Percentiles rank a stretch among this genome's conserved stretches.
phyloP scores from a whole-genome alignment of 805 yeast species.

The Yarrowia sp. region DNA sequence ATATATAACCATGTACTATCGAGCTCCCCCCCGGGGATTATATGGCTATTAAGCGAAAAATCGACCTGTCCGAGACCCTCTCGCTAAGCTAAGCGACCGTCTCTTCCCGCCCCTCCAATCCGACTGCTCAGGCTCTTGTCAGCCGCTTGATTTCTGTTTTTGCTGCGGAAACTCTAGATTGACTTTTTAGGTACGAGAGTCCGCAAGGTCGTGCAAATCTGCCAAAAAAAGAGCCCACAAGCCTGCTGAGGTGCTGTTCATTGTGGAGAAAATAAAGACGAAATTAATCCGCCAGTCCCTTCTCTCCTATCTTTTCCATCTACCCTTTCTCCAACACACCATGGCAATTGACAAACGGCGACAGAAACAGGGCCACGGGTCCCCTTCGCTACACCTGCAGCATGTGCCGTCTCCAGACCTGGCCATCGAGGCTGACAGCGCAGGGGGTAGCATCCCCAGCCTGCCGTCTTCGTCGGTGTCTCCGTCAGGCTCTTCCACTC shows the following conservation, averaged over 20 bases:
- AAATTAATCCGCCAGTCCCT: slow-evolving; percentile 1
- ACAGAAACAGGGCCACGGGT: no score
- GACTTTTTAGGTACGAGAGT: slow-evolving; percentile 30
- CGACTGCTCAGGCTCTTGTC: no score
- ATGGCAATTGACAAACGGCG: slow-evolving; percentile 10
- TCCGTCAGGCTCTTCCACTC: background rate
- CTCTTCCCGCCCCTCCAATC: no score
- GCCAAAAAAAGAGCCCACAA: background rate
- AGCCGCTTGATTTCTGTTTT: slow-evolving; percentile 20
- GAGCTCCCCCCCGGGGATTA: no score
- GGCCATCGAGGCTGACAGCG: slow-evolving; percentile 15
- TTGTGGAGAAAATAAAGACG: slow-evolving; percentile 11
- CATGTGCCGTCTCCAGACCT: slow-evolving; percentile 20
- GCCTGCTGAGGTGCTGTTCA: slow-evolving; percentile 1
- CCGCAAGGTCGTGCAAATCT: slow-evolving; percentile 26
- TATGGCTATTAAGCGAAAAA: no score
- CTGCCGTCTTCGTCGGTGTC: background rate
- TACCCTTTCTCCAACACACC: background rate
- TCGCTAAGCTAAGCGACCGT: background rate
- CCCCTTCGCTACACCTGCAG: slow-evolving; percentile 5
- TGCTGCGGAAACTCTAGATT: slow-evolving; percentile 17
- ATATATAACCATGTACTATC: background rate
- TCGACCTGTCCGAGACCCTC: background rate
- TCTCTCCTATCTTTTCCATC: background rate
- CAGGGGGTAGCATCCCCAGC: slow-evolving; percentile 7